Base-by-base conservation (phyloP, 768 basidiomycete species). In the Phylloporus scabripes region DNA sequence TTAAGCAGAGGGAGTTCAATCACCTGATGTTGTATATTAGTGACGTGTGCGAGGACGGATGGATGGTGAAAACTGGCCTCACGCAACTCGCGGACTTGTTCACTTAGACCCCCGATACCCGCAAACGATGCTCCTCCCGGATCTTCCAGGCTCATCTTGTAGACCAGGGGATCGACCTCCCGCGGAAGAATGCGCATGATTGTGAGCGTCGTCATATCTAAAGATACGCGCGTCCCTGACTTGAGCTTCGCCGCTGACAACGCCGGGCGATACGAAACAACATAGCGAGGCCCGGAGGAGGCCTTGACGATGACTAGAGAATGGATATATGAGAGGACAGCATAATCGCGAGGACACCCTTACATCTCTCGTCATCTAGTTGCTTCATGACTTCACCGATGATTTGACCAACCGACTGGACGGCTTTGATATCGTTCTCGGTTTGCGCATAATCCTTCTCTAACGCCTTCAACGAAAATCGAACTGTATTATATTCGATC, bases 331-430 rank as follows among this genome's bases (percentile, higher is more conserved):
- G 20, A 20, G 14, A 36, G 14, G 45, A 26, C 42, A 21, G 18
- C 1, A 20, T 14, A 23, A 48, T 8, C 7, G 29, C 15, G 0
- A 14, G 39, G 21, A 31, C 38, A 17, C 2, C 76, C 90, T 61
- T 62, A 95, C 95, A 98, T 69, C 96, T 78, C 69, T 98, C 95
- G 54, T 96, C 92, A 61, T 98, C 96, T 9, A 99, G 73, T 66
- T 99, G 94, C 70, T 97, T 97, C 83, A 98, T 86, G 49, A 99
- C 92, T 72, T 99, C 96, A 53, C 92, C 96, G 48, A 99, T 95
- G 56, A 99, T 97, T 72, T 99, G 96, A 26, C 96, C 96, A 12
- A 98, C 96, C 7, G 91, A 94, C 65, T 99, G 96, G 14, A 99
- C 85, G 37, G 96, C 96, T 71, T 97, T 98, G 71, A 99, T 95